Conservation (phyloP, 345 rosid species). For the Murraya koenigii region DNA sequence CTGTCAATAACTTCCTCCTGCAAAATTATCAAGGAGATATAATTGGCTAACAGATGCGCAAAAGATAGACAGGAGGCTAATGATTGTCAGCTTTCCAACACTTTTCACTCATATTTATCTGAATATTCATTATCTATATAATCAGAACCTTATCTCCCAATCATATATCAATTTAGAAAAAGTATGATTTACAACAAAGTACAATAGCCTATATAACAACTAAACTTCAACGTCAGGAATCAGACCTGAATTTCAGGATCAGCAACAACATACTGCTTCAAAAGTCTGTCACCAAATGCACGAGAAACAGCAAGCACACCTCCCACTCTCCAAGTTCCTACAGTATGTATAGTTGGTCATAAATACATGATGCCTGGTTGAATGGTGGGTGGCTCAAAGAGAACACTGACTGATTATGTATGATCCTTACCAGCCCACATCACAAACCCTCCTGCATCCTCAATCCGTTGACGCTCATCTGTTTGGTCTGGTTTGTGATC, state of each 20-base stretch:
- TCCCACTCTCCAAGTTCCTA: conserved; percentile 99
- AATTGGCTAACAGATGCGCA: not conserved
- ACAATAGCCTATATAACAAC: not conserved
- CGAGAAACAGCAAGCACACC: conserved; percentile 99
- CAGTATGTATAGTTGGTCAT: conserved; percentile 6
- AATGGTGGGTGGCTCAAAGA: not conserved
- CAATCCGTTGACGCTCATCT: conserved; percentile 97
- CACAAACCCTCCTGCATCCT: conserved; percentile 98
- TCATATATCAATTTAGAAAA: not conserved
- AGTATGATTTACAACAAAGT: not conserved
- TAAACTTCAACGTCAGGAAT: conserved; percentile 5
- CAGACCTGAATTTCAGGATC: conserved; percentile 97
- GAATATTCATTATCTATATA: not conserved
- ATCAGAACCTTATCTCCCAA: not conserved
- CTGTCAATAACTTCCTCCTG: conserved; percentile 93
- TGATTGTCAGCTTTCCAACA: not conserved
- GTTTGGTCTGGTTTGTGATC: conserved; percentile 99
- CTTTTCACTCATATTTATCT: not conserved
- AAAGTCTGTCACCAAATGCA: conserved; percentile 94
- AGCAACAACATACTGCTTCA: conserved; percentile 99
- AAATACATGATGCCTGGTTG: not conserved
- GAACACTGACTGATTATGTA: not conserved
- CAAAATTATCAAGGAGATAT: conserved; percentile 25
- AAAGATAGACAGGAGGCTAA: not conserved
- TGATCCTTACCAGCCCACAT: conserved; percentile 92